Percentiles rank a stretch among this genome's conserved stretches.
These are phyloP conservation scores for Sicyos baderoa DNA, from an alignment of 306 rosid genomes.

Conservation along the genomic window DNA sequence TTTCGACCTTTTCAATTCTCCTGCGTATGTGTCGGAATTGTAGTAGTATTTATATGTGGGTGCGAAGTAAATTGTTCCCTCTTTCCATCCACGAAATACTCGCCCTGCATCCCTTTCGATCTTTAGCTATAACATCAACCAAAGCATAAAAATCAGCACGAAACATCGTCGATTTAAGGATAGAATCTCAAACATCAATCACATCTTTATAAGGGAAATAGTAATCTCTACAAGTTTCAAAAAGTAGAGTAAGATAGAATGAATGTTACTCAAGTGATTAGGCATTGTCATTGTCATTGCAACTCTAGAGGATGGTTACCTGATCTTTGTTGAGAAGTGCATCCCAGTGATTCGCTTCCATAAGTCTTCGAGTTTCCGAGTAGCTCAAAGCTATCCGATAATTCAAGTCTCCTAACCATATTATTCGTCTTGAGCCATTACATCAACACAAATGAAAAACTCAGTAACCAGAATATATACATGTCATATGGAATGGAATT, in stretches of 20 bases:
- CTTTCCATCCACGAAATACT: conserved; percentile 80
- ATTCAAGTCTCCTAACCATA: conserved; percentile 96
- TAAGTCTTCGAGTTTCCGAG: conserved; percentile 59
- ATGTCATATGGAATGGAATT: conserved; percentile 8
- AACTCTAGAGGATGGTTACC: too few species aligned
- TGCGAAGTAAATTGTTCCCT: conserved; percentile 84
- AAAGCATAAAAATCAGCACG: conserved; percentile 1
- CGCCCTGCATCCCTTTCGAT: conserved; percentile 91
- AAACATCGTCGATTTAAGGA: neutral
- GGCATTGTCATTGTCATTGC: neutral
- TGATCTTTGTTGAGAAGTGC: conserved; percentile 82
- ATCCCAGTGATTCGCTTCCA: conserved; percentile 63
- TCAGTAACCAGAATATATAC: conserved; percentile 17
- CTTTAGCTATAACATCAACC: conserved; percentile 46
- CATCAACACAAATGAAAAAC: conserved; percentile 23
- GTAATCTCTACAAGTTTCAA: neutral
- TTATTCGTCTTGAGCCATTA: conserved; percentile 55
- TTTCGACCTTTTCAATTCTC: conserved; percentile 56
- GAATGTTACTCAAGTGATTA: neutral
- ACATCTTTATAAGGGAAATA: neutral
- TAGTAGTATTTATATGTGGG: conserved; percentile 88
- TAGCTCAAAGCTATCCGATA: conserved; percentile 80
- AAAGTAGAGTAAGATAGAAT: neutral
- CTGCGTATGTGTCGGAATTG: conserved; percentile 75
- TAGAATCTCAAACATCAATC: neutral